Base-by-base conservation (phyloP, 208 protist genomes). In the Endotrypanum monterogeii region DNA sequence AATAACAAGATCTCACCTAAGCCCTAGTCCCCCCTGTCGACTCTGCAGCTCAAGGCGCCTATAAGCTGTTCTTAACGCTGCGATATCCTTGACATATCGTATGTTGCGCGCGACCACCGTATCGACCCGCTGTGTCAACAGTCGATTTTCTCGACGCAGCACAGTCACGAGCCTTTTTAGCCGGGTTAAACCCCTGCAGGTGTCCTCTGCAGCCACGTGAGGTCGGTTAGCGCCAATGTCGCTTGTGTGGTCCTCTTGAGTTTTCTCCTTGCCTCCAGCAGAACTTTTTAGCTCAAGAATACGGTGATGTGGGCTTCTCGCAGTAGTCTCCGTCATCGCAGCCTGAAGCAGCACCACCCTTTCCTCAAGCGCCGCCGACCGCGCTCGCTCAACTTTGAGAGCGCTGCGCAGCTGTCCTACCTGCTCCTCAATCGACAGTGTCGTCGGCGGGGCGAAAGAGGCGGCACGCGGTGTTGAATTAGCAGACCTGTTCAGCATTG, bases 51-150 rank as follows among this genome's bases (percentile, higher is more conserved):
- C 66, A 70, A 70, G 46, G 14, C 30, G 69, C 55, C 58, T 71
- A 55, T 52, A 44, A 7, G 63, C 28, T n/a, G 76, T 30, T 62
- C 65, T 83, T 48, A 85, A 55, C 32, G 65, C 67, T 11, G 80
- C 76, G 35, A 85, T 78, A 3, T 74, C 66, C 28, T 50, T 62
- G 48, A 82, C 76, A 32, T 78, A 79, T 7, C 63, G 54, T 52
- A 62, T 73, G 54, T 84, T 88, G 23, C 66, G 71, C 41, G 55
- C 55, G 7, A 79, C 80, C 52, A 85, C 41, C 67, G 71, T 71
- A 35, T 20, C 14, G 7, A 88, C 63, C 25, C 78, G 69, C 25
- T 62, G 61, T 25, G 78, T 80, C 54, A 88, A 65, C 23, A 88
- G 52, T 11, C 44, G 60, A 55, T 85, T 88, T 44, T 85, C 74